A percentile compares a stretch with the other conserved stretches of the same genome.
Conservation (phyloP, 2,329 filamentous ascomycete genomes). For the Neopestalotiopsis rosae region DNA sequence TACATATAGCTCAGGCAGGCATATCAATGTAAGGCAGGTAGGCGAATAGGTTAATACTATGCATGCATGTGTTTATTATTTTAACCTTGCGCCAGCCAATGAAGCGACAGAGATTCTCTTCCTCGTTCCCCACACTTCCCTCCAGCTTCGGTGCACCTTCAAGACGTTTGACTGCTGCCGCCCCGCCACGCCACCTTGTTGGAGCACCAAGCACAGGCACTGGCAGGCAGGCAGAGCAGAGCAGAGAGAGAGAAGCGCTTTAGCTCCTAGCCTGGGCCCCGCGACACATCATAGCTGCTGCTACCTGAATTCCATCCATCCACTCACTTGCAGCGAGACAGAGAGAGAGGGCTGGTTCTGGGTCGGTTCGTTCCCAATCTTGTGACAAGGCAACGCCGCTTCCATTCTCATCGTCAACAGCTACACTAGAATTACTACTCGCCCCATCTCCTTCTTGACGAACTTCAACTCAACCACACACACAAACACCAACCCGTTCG, state of each 20-base stretch:
- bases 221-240: background rate
- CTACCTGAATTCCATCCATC: conserved; percentile 27
- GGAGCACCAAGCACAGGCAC: background rate
- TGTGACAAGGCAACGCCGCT: background rate
- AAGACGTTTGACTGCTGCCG: background rate
- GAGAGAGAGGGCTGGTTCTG: background rate
- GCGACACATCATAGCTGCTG: conserved; percentile 31
- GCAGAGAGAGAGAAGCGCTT: background rate
- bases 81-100: background rate
- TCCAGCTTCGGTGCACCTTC: background rate
- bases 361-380: background rate
- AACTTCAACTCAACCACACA: too few species aligned
- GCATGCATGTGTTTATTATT: background rate
- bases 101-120: background rate
- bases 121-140: background rate
- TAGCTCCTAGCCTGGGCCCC: conserved; percentile 8
- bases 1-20: too few species aligned
- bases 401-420: background rate
- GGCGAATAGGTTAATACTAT: background rate
- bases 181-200: background rate
- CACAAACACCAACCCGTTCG: background rate
- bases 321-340: conserved; percentile 1
- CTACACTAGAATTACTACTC: background rate
- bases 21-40: background rate
- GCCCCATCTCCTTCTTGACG: too few species aligned